Percentiles rank a stretch among this genome's conserved stretches.
These are phyloP conservation scores for Austroboletus rostrupii DNA, from an alignment of 1,284 basidiomycete species.

Conservation along the genomic window DNA sequence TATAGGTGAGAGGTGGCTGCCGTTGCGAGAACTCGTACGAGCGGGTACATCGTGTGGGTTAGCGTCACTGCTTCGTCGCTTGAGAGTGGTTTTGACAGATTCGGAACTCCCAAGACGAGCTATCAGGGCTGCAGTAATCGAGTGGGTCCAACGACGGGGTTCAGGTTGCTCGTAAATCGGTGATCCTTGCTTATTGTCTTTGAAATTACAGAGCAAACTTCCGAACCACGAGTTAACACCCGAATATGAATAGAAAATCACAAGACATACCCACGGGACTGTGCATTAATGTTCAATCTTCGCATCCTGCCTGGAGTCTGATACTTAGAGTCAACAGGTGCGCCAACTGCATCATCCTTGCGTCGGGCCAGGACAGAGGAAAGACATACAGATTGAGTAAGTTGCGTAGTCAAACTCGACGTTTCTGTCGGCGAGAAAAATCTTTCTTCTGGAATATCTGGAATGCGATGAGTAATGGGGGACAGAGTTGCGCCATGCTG, in stretches of 20 bases:
- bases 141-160: background rate
- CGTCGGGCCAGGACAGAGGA: background rate
- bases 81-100: background rate
- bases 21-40: constrained; percentile 1
- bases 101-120: constrained; percentile 6
- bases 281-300: background rate
- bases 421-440: background rate
- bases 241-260: background rate
- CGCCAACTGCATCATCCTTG: background rate
- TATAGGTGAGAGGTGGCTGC: constrained; percentile 20
- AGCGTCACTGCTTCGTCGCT: background rate
- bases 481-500: constrained; percentile 11
- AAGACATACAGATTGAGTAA: background rate
- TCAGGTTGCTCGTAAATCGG: background rate
- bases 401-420: background rate
- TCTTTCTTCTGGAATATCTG: too few relatives aligned
- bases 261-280: constrained; percentile 12
- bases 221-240: constrained; percentile 8
- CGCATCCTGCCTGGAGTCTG: background rate
- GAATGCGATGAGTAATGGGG: constrained; percentile 16
- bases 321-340: background rate
- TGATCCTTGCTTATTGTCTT: background rate
- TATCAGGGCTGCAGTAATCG: background rate
- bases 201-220: background rate
- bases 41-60: background rate